Evolutionary conservation across 768 basidiomycete species (phyloP), one percentile per base, ranked within the genome.

Genomic region (Tephrocybe sp.): DNA sequence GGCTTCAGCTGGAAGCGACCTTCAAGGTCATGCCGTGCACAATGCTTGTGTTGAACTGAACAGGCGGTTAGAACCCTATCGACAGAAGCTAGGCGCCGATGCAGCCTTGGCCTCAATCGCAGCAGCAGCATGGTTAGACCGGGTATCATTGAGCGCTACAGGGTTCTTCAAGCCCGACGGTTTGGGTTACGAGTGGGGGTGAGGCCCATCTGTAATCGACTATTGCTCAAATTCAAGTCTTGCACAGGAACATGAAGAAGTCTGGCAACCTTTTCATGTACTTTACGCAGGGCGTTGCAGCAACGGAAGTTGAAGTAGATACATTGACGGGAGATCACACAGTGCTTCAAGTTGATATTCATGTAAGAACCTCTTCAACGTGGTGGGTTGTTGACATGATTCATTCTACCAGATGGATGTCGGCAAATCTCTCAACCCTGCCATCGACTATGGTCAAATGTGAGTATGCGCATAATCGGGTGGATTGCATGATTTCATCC

Each of bases 41-140:
- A 56, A 56, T 49, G 55, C 55, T 30, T 56, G 55, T n/a, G 51
- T 52, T 13, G 55, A 56, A 37, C 51, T 56, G 5, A 56, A 56
- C 28, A 35, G 22, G 40, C 37, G 55, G 43, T 24, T 56, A 39
- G 51, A 52, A 9, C 55, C 55, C 3, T 49, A 45, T 24, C 47
- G 55, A 26, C 55, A 56, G 32, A 52, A 42, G 19, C 34, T 56
- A 5, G 55, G 55, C 4, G 34, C 40, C 7, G 44, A 56, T 37
- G 44, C 55, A 25, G 18, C 51, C 9, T 25, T 56, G 7, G 51
- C 47, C 4, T 30, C 47, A 18, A 34, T 56, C 38, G 55, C 55
- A 2, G 47, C 35, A 4, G 55, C 55, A 31, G 55, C 55, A 5
- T 56, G 51, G 47, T 34, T 35, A 9, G 55, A 56, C 28, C 47